Conservation (phyloP, 768 basidiomycete species). For the Lentinus tigrinus region DNA sequence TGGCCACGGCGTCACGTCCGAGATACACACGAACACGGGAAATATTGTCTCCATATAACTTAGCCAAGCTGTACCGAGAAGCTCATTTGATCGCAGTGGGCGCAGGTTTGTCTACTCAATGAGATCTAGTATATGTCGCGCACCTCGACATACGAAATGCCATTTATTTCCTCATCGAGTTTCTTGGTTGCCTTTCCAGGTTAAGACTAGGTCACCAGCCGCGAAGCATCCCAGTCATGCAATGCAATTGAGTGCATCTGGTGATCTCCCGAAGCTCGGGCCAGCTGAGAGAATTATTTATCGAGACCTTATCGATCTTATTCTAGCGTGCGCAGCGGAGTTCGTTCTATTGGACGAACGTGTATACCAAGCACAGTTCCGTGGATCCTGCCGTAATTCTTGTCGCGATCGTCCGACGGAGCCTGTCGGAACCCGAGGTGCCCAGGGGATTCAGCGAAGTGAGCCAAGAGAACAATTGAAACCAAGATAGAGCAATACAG, state of each 20-base stretch:
- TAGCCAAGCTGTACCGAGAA: background rate
- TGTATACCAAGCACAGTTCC: background rate
- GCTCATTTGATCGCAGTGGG: background rate
- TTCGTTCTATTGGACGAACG: background rate
- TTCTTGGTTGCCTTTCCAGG: slow-evolving; percentile 11
- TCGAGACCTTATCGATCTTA: slow-evolving; percentile 1
- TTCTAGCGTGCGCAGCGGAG: background rate
- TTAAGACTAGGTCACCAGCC: background rate
- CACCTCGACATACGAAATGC: background rate
- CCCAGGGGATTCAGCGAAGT: background rate
- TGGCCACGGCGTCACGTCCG: background rate
- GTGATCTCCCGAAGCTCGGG: background rate
- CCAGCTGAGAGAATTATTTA: background rate
- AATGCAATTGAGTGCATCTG: slow-evolving; percentile 5
- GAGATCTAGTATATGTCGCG: background rate
- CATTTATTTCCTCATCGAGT: slow-evolving; percentile 4
- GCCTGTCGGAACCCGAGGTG: slow-evolving; percentile 1
- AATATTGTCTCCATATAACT: background rate
- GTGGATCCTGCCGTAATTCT: slow-evolving; percentile 1
- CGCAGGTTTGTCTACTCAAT: background rate
- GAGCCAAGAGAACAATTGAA: background rate
- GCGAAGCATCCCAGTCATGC: background rate
- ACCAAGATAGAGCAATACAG: slow-evolving; percentile 15
- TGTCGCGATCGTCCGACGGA: background rate
- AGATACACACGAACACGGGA: background rate